Base-by-base conservation (phyloP, 768 basidiomycete species). In the Megacollybia marginata region DNA sequence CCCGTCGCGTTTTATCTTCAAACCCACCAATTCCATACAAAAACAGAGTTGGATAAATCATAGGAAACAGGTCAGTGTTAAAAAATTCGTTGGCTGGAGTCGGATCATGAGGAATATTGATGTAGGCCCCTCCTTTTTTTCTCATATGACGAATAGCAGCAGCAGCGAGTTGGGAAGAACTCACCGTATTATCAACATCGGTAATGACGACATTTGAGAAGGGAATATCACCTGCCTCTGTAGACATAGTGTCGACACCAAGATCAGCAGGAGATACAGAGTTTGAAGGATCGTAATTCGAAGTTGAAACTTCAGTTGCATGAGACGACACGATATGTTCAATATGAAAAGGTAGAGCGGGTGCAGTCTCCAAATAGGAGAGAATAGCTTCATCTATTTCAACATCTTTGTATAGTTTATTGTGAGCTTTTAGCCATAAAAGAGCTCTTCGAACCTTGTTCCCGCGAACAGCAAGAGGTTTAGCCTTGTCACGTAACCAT, bases 11-110 rank as follows among this genome's bases (percentile, higher is more conserved):
- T 1, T 28, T 15, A 34, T 63, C 50, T 16, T 63, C 54, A 48
- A 61, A 61, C 9, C 60, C 62, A 7, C 64, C 59, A 11, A 58
- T 16, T 3, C 63, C 59, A 42, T 56, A 61, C 9, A 61, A 63
- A 47, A 54, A 62, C 7, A 65, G 36, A 0, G 60, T 55, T 1
- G 62, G 64, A 34, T 57, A 65, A 33, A 60, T 54, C 52, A 57
- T 55, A 7, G 60, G 59, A 13, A 64, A 59, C 28, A 63, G 42
- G 16, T 36, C 35, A 36, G 35, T 10, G 35, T 36, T 36, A 16
- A 36, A 36, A 16, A 36, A 36, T 36, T 36, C 35, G 16, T 36
- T 36, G 10, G n/a, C n/a, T n/a, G n/a, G n/a, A n/a, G n/a, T n/a
- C n/a, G n/a, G n/a, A n/a, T n/a, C n/a, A n/a, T n/a, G 35, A 10